phyloP scores from a whole-genome alignment of 208 protist species.

The Phytomonas francai region DNA sequence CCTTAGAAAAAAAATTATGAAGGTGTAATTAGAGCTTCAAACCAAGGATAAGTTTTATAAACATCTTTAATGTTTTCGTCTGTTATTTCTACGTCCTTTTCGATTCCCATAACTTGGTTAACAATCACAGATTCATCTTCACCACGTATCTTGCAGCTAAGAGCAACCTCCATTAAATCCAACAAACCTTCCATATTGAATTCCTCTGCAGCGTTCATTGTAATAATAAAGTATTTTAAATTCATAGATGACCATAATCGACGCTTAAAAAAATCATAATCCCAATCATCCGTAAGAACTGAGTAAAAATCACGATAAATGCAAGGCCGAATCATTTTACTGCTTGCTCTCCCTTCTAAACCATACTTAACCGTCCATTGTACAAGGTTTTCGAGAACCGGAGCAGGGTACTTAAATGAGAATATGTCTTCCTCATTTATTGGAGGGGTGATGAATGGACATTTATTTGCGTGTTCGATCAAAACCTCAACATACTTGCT shows the following conservation, averaged over 20 bases:
- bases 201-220: constrained; percentile 67
- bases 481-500: constrained; percentile 43
- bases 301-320: constrained; percentile 63
- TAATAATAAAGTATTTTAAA: constrained; percentile 46
- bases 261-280: constrained; percentile 49
- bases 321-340: constrained; percentile 41
- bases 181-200: constrained; percentile 61
- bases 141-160: constrained; percentile 70
- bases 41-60: constrained; percentile 45
- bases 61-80: constrained; percentile 36
- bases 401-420: constrained; percentile 49
- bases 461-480: constrained; percentile 22
- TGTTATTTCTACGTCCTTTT: constrained; percentile 26
- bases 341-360: constrained; percentile 37
- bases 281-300: constrained; percentile 58
- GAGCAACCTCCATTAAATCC: constrained; percentile 56
- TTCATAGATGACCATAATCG: constrained; percentile 29
- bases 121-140: constrained; percentile 44
- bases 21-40: constrained; percentile 38
- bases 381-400: constrained; percentile 50
- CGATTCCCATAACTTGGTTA: constrained; percentile 48
- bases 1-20: too few relatives aligned
- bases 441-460: constrained; percentile 35
- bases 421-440: constrained; percentile 21
- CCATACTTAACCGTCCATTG: constrained; percentile 56